Evolutionary conservation across 805 yeast species (phyloP).

Genomic region (Ogataea populi-albae): DNA sequence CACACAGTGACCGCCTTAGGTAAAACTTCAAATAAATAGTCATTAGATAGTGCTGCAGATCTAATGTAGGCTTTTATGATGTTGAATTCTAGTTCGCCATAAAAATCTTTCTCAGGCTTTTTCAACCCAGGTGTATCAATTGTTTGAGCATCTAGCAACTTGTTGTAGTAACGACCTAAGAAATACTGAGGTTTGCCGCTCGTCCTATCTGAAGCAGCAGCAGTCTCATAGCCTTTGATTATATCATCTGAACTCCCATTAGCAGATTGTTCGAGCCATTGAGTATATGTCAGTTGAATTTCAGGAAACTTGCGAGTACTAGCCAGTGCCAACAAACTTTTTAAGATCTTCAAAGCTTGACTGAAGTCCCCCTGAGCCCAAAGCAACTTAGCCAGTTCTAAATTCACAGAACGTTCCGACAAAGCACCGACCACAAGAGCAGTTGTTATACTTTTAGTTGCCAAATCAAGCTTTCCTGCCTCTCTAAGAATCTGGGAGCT

Average conservation of each 20-base stretch:
- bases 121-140: conserved; percentile 28
- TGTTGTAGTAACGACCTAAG: conserved; percentile 75
- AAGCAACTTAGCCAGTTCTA: conserved; percentile 75
- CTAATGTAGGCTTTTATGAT: conserved; percentile 56
- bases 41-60: conserved; percentile 59
- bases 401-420: conserved; percentile 42
- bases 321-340: conserved; percentile 34
- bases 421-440: conserved; percentile 47
- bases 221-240: conserved; percentile 61
- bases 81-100: conserved; percentile 53
- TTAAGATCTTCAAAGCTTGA: conserved; percentile 70
- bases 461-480: conserved; percentile 65
- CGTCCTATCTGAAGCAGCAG: conserved; percentile 49
- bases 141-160: conserved; percentile 64
- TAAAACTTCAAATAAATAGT: conserved; percentile 73
- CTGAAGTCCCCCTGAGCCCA: conserved; percentile 91
- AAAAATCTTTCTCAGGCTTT: conserved; percentile 30
- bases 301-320: conserved; percentile 23
- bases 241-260: conserved; percentile 76
- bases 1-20: conserved; percentile 90
- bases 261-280: conserved; percentile 85
- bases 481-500: conserved; percentile 66
- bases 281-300: conserved; percentile 74
- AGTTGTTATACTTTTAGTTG: conserved; percentile 63
- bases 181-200: conserved; percentile 77